Base-by-base conservation (phyloP, 192 early-diverging fungal species). In the Umbelopsis sp. region DNA sequence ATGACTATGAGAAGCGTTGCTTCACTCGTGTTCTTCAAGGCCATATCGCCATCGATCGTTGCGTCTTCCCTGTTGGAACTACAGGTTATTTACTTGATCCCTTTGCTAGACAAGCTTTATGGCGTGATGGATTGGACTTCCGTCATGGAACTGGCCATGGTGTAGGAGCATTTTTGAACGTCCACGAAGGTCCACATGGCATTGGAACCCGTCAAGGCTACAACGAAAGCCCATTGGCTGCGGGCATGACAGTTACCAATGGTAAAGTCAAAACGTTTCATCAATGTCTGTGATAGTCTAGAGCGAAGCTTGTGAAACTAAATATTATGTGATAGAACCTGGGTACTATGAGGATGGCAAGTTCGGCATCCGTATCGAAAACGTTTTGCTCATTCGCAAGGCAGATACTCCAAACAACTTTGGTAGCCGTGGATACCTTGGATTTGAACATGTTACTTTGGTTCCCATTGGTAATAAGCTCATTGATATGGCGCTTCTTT, bases 21-120 rank as follows among this genome's bases (percentile, higher is more conserved):
- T 98, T 93, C 80, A 99, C 97, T 11, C 89, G 96, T n/a, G 97
- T 99, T 69, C 85, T 99, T 25, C 95, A 99, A 83, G 97, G 97
- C 41, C 97, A 99, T 71, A 98, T 98, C 80, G 90, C 92, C 44
- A 86, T 98, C 65, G 96, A 97, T 71, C 71, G 83, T 68, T 89
- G 91, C 1, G 89, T 97, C 35, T 98, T 99, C 84, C 97, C 97
- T 3, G 76, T 77, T 16, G 94, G 94, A 23, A 94, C 92, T 11
- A 84, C 90, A 11, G 82, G 82, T 78, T 99, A 92, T 78, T 80
- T 91, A n/a, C 79, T 99, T 49, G 97, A 99, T 76, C 85, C 90
- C 44, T 85, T 97, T 68, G 94, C 97, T 10, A 87, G 97, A 35
- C 71, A 86, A 22, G 83, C 95, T 37, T 85, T 98, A 45, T 99